Base-by-base conservation (phyloP, 2,329 filamentous ascomycete species). In the Aspergillus flavus region DNA sequence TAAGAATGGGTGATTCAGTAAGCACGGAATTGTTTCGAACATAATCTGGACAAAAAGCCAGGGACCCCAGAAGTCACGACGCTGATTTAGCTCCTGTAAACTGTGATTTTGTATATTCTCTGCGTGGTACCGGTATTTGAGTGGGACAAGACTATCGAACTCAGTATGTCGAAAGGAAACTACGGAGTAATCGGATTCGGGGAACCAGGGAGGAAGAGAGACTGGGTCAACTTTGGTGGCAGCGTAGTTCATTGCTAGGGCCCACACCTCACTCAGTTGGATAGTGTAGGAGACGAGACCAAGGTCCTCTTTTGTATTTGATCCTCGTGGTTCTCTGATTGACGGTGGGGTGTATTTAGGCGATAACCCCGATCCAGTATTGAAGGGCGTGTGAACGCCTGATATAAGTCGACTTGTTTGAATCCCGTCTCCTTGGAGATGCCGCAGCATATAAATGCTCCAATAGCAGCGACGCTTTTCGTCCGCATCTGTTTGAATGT, bases 1-100 rank as follows among this genome's bases (percentile, higher is more conserved):
- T 1, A 85, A 69, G 34, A 84, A 78, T 0, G 82, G 82, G 59
- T 84, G 82, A 57, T 84, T 84, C 6, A 84, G 69, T 0, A 84
- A 71, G 61, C 80, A 83, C 1, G 82, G 77, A 41, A 84, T 81
- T 0, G 81, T 78, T 57, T 82, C 79, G 65, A 82, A 83, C 1
- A 82, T 67, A 36, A 84, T 75, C 61, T 85, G 82, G 28, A 81
- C 74, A 61, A 82, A 80, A 0, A 84, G 67, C 77, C 79, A 84
- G 0, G 82, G 81, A 0, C 78, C 79, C 82, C 82, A 85, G 60
- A 83, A 84, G 43, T 80, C 75, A 12, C 81, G 74, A 50, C 77
- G 74, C 1, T 73, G 66, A 48, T 81, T 72, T 3, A 84, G 66
- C 2, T 79, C 72, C n/a, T 73, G 75, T 0, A 71, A 59, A 0